Conservation (phyloP, 1,284 basidiomycete genomes). For the Malassezia brasiliensis region DNA sequence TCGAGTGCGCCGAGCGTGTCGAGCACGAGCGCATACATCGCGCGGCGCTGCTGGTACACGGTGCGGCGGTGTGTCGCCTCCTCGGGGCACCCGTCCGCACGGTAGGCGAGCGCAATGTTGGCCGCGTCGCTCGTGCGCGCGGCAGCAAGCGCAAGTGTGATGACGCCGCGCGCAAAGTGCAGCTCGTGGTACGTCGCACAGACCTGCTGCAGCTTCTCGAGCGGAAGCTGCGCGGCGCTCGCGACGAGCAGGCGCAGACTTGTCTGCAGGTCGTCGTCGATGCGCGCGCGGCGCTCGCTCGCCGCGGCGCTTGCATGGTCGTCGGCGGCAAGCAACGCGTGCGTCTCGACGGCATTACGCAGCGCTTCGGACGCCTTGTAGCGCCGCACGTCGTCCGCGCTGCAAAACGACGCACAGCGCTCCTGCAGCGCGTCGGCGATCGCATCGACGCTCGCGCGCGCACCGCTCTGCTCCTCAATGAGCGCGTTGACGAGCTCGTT, state of each 20-base stretch:
- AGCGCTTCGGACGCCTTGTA: constrained; percentile 97
- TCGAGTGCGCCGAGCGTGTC: constrained; percentile 74
- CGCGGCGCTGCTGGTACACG: constrained; percentile 55
- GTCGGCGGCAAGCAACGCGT: constrained; percentile 53
- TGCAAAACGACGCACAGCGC: constrained; percentile 92
- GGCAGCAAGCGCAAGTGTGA: constrained; percentile 75
- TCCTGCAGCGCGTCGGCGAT: constrained; percentile 88
- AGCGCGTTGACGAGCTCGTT: constrained; percentile 62
- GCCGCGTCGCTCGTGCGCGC: constrained; percentile 69
- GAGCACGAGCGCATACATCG: constrained; percentile 58
- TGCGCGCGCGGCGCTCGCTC: background rate
- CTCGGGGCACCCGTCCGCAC: constrained; percentile 60
- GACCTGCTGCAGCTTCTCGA: constrained; percentile 74
- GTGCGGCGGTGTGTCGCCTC: constrained; percentile 49
- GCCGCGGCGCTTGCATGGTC: constrained; percentile 14
- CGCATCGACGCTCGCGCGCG: constrained; percentile 89
- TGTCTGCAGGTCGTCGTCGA: constrained; percentile 19
- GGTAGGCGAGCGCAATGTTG: constrained; percentile 51
- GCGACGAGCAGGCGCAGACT: constrained; percentile 64
- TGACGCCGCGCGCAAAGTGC: constrained; percentile 68
- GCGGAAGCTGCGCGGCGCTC: constrained; percentile 71
- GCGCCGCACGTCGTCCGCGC: constrained; percentile 90
- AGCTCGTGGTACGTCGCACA: constrained; percentile 75
- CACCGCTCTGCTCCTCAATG: constrained; percentile 93
- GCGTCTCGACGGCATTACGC: constrained; percentile 73